Base-by-base conservation (phyloP, 164 flowering plant genomes). In the Dillenia suffruticosa region DNA sequence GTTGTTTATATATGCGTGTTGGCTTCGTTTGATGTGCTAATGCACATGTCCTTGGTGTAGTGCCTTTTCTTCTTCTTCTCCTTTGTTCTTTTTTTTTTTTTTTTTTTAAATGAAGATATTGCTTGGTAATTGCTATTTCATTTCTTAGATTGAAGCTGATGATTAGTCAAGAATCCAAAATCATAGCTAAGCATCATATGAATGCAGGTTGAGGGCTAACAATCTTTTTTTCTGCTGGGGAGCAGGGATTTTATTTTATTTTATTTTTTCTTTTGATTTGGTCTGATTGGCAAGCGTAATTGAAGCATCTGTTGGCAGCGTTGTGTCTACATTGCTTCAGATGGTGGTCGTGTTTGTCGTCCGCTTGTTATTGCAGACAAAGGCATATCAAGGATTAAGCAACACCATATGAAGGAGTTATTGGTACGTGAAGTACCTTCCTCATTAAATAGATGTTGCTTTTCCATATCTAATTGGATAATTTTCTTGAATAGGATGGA, bases 271-370 rank as follows among this genome's bases (percentile, higher is more conserved):
- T 52, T 44, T 12, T 45, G 32, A 12, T 46, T 9, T 12, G 14
- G 22, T 59, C 32, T 26, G 32, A 0, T 2, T 26, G 32, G 32
- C 32, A 26, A 26, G 32, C 32, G 2, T 26, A 5, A 26, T 26
- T 2, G 5, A 26, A n/a, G 9, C 44, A 57, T 57, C 44, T 19
- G 13, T 13, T 73, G 56, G 73, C 94, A 95, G 97, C 73, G 68
- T 19, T 87, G 94, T 77, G 88, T 95, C 63, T 85, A 95, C 67
- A 74, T 95, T 73, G 99, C 97, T 66, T 89, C 97, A 40, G 99
- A 95, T 85, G 99, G 97, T 51, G 97, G 99, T 22, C 92, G 99
- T 58, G 99, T 95, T 63, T 92, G 97, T 68, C 97, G 99, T 62
- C 99, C 99, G 49, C 92, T 95, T 70, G 91, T 95, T 46, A 90